Conservation (phyloP, 345 rosid species). For the Brassica nigra region DNA sequence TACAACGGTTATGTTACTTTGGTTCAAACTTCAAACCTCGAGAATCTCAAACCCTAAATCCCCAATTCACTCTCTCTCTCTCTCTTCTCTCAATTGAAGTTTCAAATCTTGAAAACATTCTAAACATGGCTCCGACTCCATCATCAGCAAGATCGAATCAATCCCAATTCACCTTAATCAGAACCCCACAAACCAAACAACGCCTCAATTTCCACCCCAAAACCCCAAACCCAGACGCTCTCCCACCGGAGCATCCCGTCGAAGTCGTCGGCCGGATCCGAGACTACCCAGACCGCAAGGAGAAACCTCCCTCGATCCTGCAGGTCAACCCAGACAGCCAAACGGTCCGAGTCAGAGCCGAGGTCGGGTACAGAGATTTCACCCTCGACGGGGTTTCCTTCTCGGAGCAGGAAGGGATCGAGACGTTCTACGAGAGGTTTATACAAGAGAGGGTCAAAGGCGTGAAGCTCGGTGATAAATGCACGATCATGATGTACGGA, state of each 20-base stretch:
- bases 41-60: constrained; percentile 23
- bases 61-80: constrained; percentile 6
- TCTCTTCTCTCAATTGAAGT: background rate
- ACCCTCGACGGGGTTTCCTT: constrained; percentile 91
- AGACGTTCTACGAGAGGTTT: constrained; percentile 70
- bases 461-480: constrained; percentile 77
- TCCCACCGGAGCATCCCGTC: constrained; percentile 78
- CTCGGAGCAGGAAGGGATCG: constrained; percentile 77
- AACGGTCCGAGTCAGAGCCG: constrained; percentile 77
- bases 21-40: constrained; percentile 29
- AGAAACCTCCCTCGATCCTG: constrained; percentile 57
- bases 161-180: constrained; percentile 43
- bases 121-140: constrained; percentile 88
- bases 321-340: constrained; percentile 61
- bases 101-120: background rate
- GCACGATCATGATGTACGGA: constrained; percentile 97
- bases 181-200: constrained; percentile 80
- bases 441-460: constrained; percentile 72
- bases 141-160: constrained; percentile 53
- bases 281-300: constrained; percentile 64
- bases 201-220: constrained; percentile 61
- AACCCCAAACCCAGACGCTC: constrained; percentile 54
- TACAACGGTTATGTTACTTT: constrained; percentile 39
- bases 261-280: constrained; percentile 88
- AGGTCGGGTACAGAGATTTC: constrained; percentile 87